Evolutionary conservation across 2,329 filamentous ascomycete genomes (phyloP).

Genomic region (Acrodontium crateriforme): DNA sequence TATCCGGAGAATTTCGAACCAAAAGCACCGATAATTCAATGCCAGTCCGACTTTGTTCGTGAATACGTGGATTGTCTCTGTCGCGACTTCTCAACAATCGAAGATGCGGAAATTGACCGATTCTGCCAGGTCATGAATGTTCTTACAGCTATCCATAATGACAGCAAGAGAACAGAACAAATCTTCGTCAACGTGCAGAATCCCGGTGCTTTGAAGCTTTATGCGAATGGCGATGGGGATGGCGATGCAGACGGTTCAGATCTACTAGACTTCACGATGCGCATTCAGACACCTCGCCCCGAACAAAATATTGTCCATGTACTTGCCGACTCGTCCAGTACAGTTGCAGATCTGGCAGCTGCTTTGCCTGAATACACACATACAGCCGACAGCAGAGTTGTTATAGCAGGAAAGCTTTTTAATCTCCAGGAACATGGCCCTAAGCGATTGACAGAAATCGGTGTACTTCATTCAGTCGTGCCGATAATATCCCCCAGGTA

Average conservation of each 20-base stretch:
- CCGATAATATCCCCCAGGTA: constrained; percentile 15
- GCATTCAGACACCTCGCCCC: constrained; percentile 10
- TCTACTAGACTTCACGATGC: constrained; percentile 7
- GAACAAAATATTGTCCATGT: constrained; percentile 7
- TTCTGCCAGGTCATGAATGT: constrained; percentile 7
- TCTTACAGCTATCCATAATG: constrained; percentile 7
- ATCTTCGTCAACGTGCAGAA: constrained; percentile 1
- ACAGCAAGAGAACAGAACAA: constrained; percentile 7
- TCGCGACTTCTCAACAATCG: background rate
- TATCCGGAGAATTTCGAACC: constrained; percentile 1
- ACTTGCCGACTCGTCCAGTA: constrained; percentile 6
- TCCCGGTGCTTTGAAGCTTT: constrained; percentile 1
- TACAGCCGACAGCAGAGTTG: constrained; percentile 11
- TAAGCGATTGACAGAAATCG: constrained; percentile 9
- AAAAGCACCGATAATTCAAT: constrained; percentile 1
- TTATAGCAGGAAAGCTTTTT: constrained; percentile 12
- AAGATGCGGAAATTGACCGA: constrained; percentile 2
- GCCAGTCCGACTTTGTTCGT: constrained; percentile 2
- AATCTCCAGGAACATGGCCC: constrained; percentile 7
- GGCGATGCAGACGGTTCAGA: constrained; percentile 2
- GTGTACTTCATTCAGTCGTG: constrained; percentile 10
- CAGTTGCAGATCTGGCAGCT: constrained; percentile 10
- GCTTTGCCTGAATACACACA: constrained; percentile 12
- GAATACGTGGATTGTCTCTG: constrained; percentile 1
- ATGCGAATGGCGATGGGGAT: constrained; percentile 1